Percentiles rank a stretch among this genome's conserved stretches.
These are phyloP conservation scores for Microcos paniculata DNA, from an alignment of 345 rosid genomes.

Conservation along the genomic window DNA sequence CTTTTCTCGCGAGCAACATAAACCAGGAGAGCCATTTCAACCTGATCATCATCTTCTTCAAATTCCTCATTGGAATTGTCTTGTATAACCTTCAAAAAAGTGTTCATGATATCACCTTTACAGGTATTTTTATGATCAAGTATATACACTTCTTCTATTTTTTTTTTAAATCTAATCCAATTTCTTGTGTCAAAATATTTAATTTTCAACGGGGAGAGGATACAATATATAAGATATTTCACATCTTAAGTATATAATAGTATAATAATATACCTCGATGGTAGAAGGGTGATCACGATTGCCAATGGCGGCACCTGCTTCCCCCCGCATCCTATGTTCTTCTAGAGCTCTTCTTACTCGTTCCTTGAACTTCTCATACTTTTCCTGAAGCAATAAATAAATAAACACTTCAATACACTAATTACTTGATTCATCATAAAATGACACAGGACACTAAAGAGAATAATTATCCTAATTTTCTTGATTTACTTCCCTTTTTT, in stretches of 20 bases:
- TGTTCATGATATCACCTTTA: background rate
- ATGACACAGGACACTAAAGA: too few species aligned
- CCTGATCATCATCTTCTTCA: background rate
- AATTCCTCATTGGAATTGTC: background rate
- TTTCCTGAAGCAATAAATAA: background rate
- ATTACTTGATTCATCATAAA: too few species aligned
- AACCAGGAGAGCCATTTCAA: constrained; percentile 9
- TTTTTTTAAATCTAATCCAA: too few species aligned
- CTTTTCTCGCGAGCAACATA: constrained; percentile 49
- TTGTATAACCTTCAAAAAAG: background rate
- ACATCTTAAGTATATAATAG: too few species aligned
- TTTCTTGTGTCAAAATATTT: too few species aligned
- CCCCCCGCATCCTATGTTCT: background rate
- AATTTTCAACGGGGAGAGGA: too few species aligned
- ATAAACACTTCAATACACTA: too few species aligned
- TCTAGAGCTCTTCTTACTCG: constrained; percentile 17
- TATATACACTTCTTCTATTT: too few species aligned
- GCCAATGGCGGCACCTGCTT: background rate
- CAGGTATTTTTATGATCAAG: too few species aligned
- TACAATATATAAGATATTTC: too few species aligned
- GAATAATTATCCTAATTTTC: too few species aligned
- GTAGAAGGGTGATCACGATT: constrained; percentile 22
- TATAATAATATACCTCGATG: constrained; percentile 39
- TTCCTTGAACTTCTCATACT: constrained; percentile 21
- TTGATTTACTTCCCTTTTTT: too few species aligned